phyloP scores from a whole-genome alignment of 2,329 filamentous ascomycete genomes.

The Talaromyces sp. region DNA sequence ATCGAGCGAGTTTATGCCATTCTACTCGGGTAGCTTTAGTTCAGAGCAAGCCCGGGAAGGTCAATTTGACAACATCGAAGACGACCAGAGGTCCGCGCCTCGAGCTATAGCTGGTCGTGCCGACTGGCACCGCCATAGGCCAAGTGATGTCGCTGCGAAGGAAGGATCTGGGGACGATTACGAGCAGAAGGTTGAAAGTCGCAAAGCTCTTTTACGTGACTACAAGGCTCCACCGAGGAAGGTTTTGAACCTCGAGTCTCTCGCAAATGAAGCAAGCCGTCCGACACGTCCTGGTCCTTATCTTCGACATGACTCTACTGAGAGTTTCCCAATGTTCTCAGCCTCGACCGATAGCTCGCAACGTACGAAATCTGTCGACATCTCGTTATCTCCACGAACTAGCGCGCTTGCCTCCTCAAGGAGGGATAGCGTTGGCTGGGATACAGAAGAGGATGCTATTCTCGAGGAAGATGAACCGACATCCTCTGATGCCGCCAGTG shows the following conservation, averaged over 20 bases:
- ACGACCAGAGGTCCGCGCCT: slow-evolving; percentile 42
- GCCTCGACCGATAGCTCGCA: slow-evolving; percentile 60
- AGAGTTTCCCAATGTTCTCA: slow-evolving; percentile 64
- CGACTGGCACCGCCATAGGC: slow-evolving; percentile 37
- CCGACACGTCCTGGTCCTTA: slow-evolving; percentile 36
- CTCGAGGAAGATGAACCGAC: slow-evolving; percentile 24
- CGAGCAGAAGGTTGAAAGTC: slow-evolving; percentile 43
- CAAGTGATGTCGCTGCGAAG: slow-evolving; percentile 27
- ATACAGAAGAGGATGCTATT: slow-evolving; percentile 24
- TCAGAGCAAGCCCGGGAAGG: slow-evolving; percentile 28
- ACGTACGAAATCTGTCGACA: slow-evolving; percentile 52
- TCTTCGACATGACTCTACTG: slow-evolving; percentile 57
- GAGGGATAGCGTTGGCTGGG: slow-evolving; percentile 27
- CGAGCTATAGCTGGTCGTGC: slow-evolving; percentile 40
- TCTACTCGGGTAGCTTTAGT: slow-evolving; percentile 26
- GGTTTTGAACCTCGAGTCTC: slow-evolving; percentile 50
- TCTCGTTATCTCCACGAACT: slow-evolving; percentile 46
- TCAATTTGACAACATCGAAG: slow-evolving; percentile 25
- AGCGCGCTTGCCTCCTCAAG: slow-evolving; percentile 28
- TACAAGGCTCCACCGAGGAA: slow-evolving; percentile 53
- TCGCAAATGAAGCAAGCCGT: slow-evolving; percentile 29
- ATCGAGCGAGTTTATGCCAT: slow-evolving; percentile 28
- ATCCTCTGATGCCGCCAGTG: slow-evolving; percentile 19
- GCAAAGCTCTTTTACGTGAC: slow-evolving; percentile 45
- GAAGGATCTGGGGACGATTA: slow-evolving; percentile 37